Percentiles rank a stretch among this genome's conserved stretches.
Evolutionary conservation across 2,329 filamentous ascomycete species (phyloP).

Genomic region (Arthroderma uncinatum): DNA sequence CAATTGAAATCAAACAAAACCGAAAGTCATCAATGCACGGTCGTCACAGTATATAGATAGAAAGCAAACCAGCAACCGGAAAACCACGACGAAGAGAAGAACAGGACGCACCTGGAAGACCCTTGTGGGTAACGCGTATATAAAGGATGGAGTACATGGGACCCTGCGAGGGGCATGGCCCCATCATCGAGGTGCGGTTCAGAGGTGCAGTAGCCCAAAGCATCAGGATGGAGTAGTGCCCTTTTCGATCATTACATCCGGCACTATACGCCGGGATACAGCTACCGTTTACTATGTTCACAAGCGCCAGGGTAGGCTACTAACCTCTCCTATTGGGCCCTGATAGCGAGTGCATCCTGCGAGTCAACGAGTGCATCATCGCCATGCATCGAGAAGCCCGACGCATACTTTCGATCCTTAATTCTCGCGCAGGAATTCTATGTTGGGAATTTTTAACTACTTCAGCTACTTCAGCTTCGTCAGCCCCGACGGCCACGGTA

Average conservation of each 20-base stretch:
- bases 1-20: not conserved
- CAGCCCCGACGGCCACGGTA: no score
- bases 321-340: not conserved
- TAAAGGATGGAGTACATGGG: not conserved
- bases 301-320: not conserved
- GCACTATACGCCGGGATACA: not conserved
- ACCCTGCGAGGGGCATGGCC: not conserved
- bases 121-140: not conserved
- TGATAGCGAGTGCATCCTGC: constrained; percentile 1
- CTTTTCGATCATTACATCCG: not conserved
- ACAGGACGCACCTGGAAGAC: not conserved
- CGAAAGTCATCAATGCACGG: not conserved
- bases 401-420: not conserved
- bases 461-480: not conserved
- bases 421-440: no score
- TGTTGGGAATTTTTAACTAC: not conserved
- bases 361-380: not conserved
- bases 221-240: not conserved
- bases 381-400: not conserved
- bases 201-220: not conserved
- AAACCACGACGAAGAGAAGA: not conserved
- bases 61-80: not conserved
- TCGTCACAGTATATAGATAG: not conserved
- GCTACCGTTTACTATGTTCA: not conserved
- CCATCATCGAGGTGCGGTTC: not conserved